Evolutionary conservation across 352 stramenopile genomes (phyloP), one percentile per base, ranked within the genome.

Genomic region (Aphanomyces astaci): DNA sequence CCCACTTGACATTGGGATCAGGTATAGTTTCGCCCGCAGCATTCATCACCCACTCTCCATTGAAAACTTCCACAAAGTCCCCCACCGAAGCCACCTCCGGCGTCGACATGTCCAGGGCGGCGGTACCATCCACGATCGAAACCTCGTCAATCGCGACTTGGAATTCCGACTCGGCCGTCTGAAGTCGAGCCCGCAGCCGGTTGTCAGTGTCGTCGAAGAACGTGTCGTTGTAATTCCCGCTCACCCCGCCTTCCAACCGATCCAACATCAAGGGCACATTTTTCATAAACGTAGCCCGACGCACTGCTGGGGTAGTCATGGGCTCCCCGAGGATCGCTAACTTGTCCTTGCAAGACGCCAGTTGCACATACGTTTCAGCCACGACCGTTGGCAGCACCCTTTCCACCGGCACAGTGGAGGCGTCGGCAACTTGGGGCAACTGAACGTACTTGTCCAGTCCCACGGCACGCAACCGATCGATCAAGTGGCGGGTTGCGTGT

Each of bases 381-480:
- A 84, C 70, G 11, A 87, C 77, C n/a, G 67, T 73, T 0, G 78
- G 78, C 65, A 85, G 67, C 10, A 75, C 79, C 0, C 73, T 74
- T 68, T 10, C 95, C 77, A n/a, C 84, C 46, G 81, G 92, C 65
- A 96, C 88, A 73, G 80, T 95, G 30, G 79, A 92, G 36, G 36
- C 36, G 71, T 96, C 88, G 19, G 79, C 85, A 70, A 96, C 96
- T 75, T 94, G 90, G 22, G 89, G 90, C 11, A 96, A 67, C 65
- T 92, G 76, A 33, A 97, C 73, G 71, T 89, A 94, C 68, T 90
- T 69, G 31, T 75, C 78, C 1, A 88, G 72, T 9, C 80, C 78
- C 27, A 88, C 75, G 15, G 78, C 73, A 17, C 80, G 78, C 53
- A 90, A 72, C 11, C 74, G 68, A 30, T 88, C 79, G 10, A 88